Base-by-base conservation (phyloP, 352 stramenopile genomes). In the Pythium diclinum region DNA sequence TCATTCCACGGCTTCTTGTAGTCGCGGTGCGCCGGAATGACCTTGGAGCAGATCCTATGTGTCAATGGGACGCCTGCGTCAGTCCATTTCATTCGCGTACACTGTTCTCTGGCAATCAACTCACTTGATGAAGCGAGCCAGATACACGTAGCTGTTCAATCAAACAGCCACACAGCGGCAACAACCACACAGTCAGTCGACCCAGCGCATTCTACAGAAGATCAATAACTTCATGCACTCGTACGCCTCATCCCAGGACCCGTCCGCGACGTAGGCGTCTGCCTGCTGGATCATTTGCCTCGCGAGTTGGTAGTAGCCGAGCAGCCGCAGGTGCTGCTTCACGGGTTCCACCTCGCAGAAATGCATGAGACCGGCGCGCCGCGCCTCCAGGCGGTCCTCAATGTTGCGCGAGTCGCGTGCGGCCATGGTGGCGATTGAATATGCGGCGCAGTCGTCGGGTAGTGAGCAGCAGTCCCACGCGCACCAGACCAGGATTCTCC, bases 111-210 rank as follows among this genome's bases (percentile, higher is more conserved):
- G 46, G 6, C 32, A 28, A 40, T 33, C 19, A 52, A 60, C 65
- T 33, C 70, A 94, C 85, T 90, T 89, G 72, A 92, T 88, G 58
- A 92, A 90, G 40, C 80, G 84, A 56, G 80, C 83, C n/a, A 94
- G 68, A 56, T 87, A 86, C 42, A 92, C 85, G 64, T 92, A 94
- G n/a, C 85, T 94, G 58, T 19, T 71, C 9, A 52, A 28, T 28
- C 25, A 28, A 28, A 6, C 30, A 52, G 2, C 56, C 32, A 65
- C n/a, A 61, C 21, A 49, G 1, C 32, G 1, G 8, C 21, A n/a
- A 47, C 48, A 11, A 34, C 36, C 3, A 59, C 30, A 42, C 52
- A 25, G 64, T 13, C 9, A 17, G 13, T 42, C 36, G 16, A 10
- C 13, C 36, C 36, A 17, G 9, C 10, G 0, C 25, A 28, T 28